phyloP scores from a whole-genome alignment of 1,139 yeast species.

The Taiozyma sp. region DNA sequence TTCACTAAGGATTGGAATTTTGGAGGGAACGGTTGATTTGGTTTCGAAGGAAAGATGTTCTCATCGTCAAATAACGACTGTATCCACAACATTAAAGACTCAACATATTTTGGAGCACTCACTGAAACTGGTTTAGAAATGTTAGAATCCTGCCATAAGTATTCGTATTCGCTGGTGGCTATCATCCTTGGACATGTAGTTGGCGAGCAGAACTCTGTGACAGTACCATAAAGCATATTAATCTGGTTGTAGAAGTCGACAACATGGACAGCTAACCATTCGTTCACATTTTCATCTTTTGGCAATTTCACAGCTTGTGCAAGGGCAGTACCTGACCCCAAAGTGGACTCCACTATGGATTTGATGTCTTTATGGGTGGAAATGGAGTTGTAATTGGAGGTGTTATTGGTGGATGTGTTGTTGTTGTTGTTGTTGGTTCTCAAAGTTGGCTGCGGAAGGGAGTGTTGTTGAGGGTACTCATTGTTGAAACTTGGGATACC shows the following conservation, averaged over 20 bases:
- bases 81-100: conserved; percentile 90
- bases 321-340: conserved; percentile 88
- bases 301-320: conserved; percentile 94
- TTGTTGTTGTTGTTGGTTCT: conserved; percentile 10
- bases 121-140: conserved; percentile 62
- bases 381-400: conserved; percentile 36
- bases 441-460: not conserved
- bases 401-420: conserved; percentile 27
- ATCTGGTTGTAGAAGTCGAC: conserved; percentile 92
- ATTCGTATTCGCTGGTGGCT: conserved; percentile 95
- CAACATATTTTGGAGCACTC: conserved; percentile 94
- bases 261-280: conserved; percentile 95
- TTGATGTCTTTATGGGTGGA: conserved; percentile 69
- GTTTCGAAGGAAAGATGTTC: conserved; percentile 80
- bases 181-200: conserved; percentile 91
- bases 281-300: conserved; percentile 85
- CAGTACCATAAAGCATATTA: conserved; percentile 94
- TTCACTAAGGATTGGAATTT: conserved; percentile 71
- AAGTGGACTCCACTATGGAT: conserved; percentile 87
- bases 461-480: conserved; percentile 20
- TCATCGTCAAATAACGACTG: conserved; percentile 89
- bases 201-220: conserved; percentile 95
- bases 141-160: conserved; percentile 81
- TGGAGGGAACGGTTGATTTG: conserved; percentile 79
- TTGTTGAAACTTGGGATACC: not conserved